phyloP scores from a whole-genome alignment of 768 basidiomycete genomes.

The Suillus discolor region DNA sequence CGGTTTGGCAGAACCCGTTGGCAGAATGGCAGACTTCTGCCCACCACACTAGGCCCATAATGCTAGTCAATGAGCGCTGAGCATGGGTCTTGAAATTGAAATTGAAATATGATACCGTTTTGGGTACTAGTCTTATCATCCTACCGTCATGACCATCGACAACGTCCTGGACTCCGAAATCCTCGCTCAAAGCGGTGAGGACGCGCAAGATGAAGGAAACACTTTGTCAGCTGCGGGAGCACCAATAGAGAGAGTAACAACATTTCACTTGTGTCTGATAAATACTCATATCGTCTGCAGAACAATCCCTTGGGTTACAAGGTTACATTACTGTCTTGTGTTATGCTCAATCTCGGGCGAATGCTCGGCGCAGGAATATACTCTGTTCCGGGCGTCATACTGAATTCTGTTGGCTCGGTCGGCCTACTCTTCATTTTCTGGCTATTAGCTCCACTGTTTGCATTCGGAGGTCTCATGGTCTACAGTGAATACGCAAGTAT shows the following conservation, averaged over 20 bases:
- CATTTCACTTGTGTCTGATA: neutral
- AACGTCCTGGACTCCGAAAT: neutral
- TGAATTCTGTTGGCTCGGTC: constrained; percentile 11
- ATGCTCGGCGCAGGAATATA: constrained; percentile 13
- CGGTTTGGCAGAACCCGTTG: no score
- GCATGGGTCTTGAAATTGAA: neutral
- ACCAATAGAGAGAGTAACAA: constrained; percentile 9
- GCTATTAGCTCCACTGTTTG: constrained; percentile 6
- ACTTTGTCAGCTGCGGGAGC: neutral
- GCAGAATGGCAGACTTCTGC: no score
- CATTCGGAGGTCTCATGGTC: constrained; percentile 9
- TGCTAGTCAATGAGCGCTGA: no score
- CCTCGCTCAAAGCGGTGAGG: neutral
- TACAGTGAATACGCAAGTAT: constrained; percentile 49
- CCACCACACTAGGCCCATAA: no score
- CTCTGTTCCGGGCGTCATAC: constrained; percentile 7
- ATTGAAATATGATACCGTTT: neutral
- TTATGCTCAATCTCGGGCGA: constrained; percentile 9
- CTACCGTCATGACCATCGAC: neutral
- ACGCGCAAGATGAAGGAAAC: neutral
- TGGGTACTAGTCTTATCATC: neutral
- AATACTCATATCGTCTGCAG: constrained; percentile 2
- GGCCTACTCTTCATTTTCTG: constrained; percentile 9
- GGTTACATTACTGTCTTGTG: constrained; percentile 9
- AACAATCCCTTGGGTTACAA: constrained; percentile 10